Conservation (phyloP, 108 stramenopile genomes). For the Conticribra weissflogii region DNA sequence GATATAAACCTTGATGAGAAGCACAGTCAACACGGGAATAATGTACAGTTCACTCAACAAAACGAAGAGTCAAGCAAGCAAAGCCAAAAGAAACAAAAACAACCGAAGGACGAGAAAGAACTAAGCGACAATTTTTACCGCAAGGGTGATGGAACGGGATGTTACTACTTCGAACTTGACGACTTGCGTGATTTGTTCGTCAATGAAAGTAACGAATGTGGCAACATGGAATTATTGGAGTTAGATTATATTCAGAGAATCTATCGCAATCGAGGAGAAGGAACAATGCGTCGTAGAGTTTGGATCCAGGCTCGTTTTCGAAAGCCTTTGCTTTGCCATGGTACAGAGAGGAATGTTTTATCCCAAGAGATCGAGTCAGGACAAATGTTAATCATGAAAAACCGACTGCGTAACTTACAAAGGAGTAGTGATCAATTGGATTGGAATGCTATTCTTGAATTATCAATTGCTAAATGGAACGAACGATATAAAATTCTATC, state of each 20-base stretch:
- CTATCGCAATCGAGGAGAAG: conserved; percentile 45
- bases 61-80: background rate
- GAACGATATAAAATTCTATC: conserved; percentile 15
- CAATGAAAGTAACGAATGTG: conserved; percentile 7
- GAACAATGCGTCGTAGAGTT: conserved; percentile 56
- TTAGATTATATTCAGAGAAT: conserved; percentile 41
- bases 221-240: conserved; percentile 42
- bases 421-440: background rate
- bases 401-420: background rate
- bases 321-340: conserved; percentile 33
- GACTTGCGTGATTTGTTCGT: conserved; percentile 46
- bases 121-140: conserved; percentile 39
- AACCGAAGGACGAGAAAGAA: conserved; percentile 16
- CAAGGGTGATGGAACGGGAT: conserved; percentile 49
- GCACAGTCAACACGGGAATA: too few relatives aligned
- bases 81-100: background rate
- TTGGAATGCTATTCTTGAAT: conserved; percentile 4
- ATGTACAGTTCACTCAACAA: too few relatives aligned
- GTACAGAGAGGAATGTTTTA: background rate
- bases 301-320: conserved; percentile 82
- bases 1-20: too few relatives aligned
- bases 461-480: conserved; percentile 13
- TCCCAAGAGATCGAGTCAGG: background rate
- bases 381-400: background rate
- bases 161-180: conserved; percentile 47